phyloP scores from a whole-genome alignment of 2,329 filamentous ascomycete species.

The Domatiomyces catenatus region DNA sequence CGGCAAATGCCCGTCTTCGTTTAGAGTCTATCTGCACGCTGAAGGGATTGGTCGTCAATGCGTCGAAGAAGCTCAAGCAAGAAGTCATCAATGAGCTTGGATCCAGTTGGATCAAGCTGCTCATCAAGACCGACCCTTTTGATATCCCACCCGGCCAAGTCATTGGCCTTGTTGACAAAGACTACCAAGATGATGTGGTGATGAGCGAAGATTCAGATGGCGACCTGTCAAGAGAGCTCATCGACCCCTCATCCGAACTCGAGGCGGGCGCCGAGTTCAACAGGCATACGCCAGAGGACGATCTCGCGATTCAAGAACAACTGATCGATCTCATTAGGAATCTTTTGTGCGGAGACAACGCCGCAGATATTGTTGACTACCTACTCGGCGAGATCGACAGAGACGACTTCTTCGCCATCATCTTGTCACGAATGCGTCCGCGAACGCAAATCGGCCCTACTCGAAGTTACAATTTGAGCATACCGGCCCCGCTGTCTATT shows the following conservation, averaged over 20 bases:
- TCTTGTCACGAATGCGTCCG: slow-evolving; percentile 61
- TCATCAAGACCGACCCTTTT: slow-evolving; percentile 48
- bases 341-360: slow-evolving; percentile 53
- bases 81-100: slow-evolving; percentile 62
- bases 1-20: slow-evolving; percentile 59
- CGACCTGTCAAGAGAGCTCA: not conserved
- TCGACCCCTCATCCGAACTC: slow-evolving; percentile 20
- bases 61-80: slow-evolving; percentile 57
- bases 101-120: slow-evolving; percentile 62
- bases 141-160: slow-evolving; percentile 16
- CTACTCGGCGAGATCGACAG: slow-evolving; percentile 62
- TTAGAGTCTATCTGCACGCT: slow-evolving; percentile 84
- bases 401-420: slow-evolving; percentile 62
- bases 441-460: slow-evolving; percentile 23
- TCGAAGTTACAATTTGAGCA: slow-evolving; percentile 19
- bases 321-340: slow-evolving; percentile 81
- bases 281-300: slow-evolving; percentile 56
- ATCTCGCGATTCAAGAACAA: slow-evolving; percentile 78
- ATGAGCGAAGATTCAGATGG: slow-evolving; percentile 21
- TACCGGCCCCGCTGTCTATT: slow-evolving; percentile 41
- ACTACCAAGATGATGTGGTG: slow-evolving; percentile 12
- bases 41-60: slow-evolving; percentile 70
- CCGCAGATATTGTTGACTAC: slow-evolving; percentile 64
- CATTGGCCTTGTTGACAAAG: slow-evolving; percentile 15
- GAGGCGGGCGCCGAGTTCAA: slow-evolving; percentile 54